These are phyloP conservation scores for Botrytis pseudocinerea DNA, from an alignment of 2,329 filamentous ascomycete species.

Conservation along the genomic window DNA sequence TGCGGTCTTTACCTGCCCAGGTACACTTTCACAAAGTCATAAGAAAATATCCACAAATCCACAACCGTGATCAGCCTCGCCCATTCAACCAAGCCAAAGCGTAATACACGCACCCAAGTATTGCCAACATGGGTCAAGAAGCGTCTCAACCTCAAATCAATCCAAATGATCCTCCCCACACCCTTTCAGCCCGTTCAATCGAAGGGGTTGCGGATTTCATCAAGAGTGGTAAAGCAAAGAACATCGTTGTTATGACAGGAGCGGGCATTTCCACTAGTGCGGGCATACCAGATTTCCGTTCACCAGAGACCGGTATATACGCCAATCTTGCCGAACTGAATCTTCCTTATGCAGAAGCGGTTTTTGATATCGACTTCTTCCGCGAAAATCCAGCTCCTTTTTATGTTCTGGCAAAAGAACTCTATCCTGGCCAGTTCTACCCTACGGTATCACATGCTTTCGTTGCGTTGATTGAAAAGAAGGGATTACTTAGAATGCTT, in stretches of 20 bases:
- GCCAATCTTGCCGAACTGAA: constrained; percentile 85
- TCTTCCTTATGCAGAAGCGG: constrained; percentile 84
- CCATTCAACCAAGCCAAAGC: constrained; percentile 8
- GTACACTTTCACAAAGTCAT: too few species aligned
- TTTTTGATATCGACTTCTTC: constrained; percentile 94
- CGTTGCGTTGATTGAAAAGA: constrained; percentile 76
- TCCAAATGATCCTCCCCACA: constrained; percentile 59
- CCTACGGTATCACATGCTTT: constrained; percentile 92
- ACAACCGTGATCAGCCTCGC: background rate
- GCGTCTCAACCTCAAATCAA: constrained; percentile 66
- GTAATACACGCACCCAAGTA: constrained; percentile 17
- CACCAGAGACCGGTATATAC: constrained; percentile 90
- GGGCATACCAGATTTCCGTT: constrained; percentile 89
- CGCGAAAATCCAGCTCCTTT: constrained; percentile 81
- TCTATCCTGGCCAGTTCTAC: constrained; percentile 86
- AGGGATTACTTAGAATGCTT: constrained; percentile 75
- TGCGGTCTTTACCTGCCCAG: background rate
- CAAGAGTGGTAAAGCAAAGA: constrained; percentile 62
- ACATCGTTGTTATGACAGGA: constrained; percentile 86
- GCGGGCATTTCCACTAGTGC: constrained; percentile 82
- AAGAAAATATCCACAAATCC: background rate
- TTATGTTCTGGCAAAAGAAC: constrained; percentile 86
- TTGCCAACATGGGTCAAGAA: constrained; percentile 80
- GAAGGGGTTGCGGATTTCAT: constrained; percentile 80
- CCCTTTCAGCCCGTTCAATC: constrained; percentile 67